Conservation (phyloP, 352 stramenopile species). For the Phytophthora vignae region DNA sequence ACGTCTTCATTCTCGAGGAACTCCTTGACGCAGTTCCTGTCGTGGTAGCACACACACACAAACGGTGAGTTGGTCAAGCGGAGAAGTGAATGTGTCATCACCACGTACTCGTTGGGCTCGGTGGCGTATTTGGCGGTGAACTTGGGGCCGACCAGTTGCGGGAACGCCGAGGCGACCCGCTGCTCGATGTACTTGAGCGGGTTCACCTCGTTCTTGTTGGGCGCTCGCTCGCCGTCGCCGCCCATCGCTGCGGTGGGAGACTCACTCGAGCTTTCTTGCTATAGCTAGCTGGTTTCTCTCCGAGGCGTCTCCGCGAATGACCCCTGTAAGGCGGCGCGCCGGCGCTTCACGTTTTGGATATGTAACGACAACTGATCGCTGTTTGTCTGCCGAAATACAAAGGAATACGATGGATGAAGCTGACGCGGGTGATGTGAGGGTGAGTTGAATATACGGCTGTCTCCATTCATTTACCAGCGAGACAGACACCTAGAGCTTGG, state of each 20-base stretch:
- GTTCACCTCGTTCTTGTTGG: constrained; percentile 75
- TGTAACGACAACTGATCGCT: constrained; percentile 14
- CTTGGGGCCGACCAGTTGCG: constrained; percentile 63
- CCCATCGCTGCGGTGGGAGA: constrained; percentile 43
- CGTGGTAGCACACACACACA: neutral
- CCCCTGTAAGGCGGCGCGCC: constrained; percentile 12
- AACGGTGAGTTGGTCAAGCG: neutral
- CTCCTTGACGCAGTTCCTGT: constrained; percentile 81
- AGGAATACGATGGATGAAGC: neutral
- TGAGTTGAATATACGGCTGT: constrained; percentile 5
- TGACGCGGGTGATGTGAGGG: neutral
- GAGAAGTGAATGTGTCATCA: neutral
- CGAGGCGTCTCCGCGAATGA: constrained; percentile 11
- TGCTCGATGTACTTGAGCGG: constrained; percentile 84
- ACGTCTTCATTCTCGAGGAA: constrained; percentile 91
- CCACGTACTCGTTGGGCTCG: constrained; percentile 78
- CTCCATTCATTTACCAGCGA: constrained; percentile 33
- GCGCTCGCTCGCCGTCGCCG: constrained; percentile 41
- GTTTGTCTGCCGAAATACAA: neutral
- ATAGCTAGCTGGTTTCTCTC: neutral
- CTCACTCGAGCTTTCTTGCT: neutral
- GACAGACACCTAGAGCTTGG: constrained; percentile 2
- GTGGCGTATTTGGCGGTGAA: constrained; percentile 88
- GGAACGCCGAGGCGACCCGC: constrained; percentile 78
- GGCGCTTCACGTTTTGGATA: constrained; percentile 34